These are phyloP conservation scores for Aspergillus affinis DNA, from an alignment of 495 filamentous ascomycete species.

Conservation along the genomic window DNA sequence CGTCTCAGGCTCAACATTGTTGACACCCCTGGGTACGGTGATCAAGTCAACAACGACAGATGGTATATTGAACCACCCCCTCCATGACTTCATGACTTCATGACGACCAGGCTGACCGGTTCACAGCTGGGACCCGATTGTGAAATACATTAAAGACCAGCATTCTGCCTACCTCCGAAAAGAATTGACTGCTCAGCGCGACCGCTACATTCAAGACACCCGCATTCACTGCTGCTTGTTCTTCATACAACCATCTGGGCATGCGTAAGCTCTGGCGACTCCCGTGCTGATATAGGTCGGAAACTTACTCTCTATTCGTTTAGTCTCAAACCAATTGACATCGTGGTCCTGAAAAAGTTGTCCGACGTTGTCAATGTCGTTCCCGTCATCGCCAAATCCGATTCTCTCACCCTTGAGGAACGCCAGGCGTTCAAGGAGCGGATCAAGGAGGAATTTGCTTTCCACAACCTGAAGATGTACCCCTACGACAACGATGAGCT, in stretches of 20 bases:
- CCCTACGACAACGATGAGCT: constrained; percentile 99
- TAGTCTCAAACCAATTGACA: constrained; percentile 94
- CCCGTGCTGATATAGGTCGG: not conserved
- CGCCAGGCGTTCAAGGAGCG: constrained; percentile 94
- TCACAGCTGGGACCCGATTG: constrained; percentile 81
- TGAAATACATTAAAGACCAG: constrained; percentile 99
- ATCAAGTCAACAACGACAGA: constrained; percentile 81
- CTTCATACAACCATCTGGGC: constrained; percentile 98
- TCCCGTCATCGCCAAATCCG: constrained; percentile 97
- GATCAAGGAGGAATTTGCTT: constrained; percentile 98
- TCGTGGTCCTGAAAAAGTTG: constrained; percentile 98
- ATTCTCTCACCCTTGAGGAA: constrained; percentile 95
- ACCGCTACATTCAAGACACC: constrained; percentile 98
- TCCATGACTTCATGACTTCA: not conserved
- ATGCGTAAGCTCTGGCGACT: constrained; percentile 62
- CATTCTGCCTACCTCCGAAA: constrained; percentile 99
- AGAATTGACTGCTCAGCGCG: constrained; percentile 98
- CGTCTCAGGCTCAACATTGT: constrained; percentile 78
- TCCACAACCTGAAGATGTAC: constrained; percentile 99
- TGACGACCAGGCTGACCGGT: constrained; percentile 27
- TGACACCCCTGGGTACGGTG: constrained; percentile 77
- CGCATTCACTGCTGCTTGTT: constrained; percentile 99
- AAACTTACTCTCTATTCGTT: constrained; percentile 19
- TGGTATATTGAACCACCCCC: constrained; percentile 46
- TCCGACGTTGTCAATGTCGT: constrained; percentile 99